phyloP scores from a whole-genome alignment of 441 rosid genomes.

The Capsella rubella region DNA sequence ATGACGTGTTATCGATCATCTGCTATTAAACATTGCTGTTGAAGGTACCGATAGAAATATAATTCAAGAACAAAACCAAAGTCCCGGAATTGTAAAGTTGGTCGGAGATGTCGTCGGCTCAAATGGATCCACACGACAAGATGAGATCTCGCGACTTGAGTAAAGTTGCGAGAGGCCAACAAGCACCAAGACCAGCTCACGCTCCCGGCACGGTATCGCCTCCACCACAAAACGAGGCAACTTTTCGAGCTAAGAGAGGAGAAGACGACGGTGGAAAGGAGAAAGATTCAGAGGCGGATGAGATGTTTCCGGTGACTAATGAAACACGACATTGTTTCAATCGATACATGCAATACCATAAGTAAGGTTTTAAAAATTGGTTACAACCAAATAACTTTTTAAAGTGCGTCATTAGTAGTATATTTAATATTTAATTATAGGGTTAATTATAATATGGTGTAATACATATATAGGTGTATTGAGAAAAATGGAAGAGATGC shows the following conservation, averaged over 20 bases:
- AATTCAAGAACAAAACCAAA: not conserved
- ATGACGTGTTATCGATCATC: slow-evolving; percentile 10
- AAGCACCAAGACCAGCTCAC: slow-evolving; percentile 57
- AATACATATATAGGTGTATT: slow-evolving; percentile 25
- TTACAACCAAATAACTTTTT: slow-evolving; percentile 2
- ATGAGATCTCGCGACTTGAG: slow-evolving; percentile 59
- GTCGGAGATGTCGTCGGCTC: slow-evolving; percentile 46
- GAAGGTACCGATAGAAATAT: not conserved
- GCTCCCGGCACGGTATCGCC: slow-evolving; percentile 45
- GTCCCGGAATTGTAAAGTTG: not conserved
- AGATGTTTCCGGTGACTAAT: slow-evolving; percentile 10
- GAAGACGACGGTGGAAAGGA: slow-evolving; percentile 6
- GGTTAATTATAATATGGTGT: not conserved
- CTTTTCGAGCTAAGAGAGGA: slow-evolving; percentile 25
- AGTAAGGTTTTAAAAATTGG: slow-evolving; percentile 22
- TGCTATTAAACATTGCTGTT: slow-evolving; percentile 4
- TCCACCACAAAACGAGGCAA: slow-evolving; percentile 43
- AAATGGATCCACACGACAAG: slow-evolving; percentile 59
- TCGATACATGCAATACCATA: slow-evolving; percentile 26
- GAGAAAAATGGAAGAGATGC: slow-evolving; percentile 28
- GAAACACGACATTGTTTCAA: slow-evolving; percentile 32
- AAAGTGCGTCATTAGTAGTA: not conserved
- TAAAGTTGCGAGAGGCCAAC: slow-evolving; percentile 57
- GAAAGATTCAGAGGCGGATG: not conserved
- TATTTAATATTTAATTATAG: too few relatives aligned